Evolutionary conservation across 306 rosid genomes (phyloP), one percentile per base, ranked within the genome.

Genomic region (Purshia tridentata): DNA sequence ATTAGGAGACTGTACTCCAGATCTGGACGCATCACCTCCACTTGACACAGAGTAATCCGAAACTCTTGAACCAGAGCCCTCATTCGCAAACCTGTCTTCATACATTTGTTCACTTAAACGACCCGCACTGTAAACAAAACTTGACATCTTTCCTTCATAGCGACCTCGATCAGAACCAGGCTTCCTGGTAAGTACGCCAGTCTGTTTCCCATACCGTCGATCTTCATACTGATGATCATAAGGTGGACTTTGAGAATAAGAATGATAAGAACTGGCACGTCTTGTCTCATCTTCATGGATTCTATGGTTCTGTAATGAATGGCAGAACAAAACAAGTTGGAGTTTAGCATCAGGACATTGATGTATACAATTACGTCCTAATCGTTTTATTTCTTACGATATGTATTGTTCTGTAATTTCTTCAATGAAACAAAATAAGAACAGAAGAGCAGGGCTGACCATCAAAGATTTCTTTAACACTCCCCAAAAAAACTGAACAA

Each of bases 201-300:
- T 84, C 72, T 83, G 92, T 73, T 86, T 93, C 67, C 98, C 98
- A 80, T 93, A 93, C 61, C 88, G 82, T 8, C 97, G 85, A 76
- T 93, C 98, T 78, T 93, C 98, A 63, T 93, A 93, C 74, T 93
- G 98, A 85, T 89, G 67, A 81, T 93, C 98, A 84, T 93, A 93
- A n/a, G 98, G 98, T 54, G 98, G 98, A 81, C 98, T 93, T 76
- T 93, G 97, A 69, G 98, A 93, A 88, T 78, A 93, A 20, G 98
- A 93, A 86, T 93, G 98, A 81, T 93, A 93, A 50, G 98, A 93
- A 88, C 96, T 93, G 79, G 98, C 96, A 62, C 98, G 97, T 66
- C 97, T 89, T 50, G 81, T 61, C 59, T 89, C 97, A 1, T 82
- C 96, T 63, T 88, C 96, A 79, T 49, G 83, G 72, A 80, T 74